These are phyloP conservation scores for Ceratocystis albifundus DNA, from an alignment of 2,329 filamentous ascomycete genomes.

Conservation along the genomic window DNA sequence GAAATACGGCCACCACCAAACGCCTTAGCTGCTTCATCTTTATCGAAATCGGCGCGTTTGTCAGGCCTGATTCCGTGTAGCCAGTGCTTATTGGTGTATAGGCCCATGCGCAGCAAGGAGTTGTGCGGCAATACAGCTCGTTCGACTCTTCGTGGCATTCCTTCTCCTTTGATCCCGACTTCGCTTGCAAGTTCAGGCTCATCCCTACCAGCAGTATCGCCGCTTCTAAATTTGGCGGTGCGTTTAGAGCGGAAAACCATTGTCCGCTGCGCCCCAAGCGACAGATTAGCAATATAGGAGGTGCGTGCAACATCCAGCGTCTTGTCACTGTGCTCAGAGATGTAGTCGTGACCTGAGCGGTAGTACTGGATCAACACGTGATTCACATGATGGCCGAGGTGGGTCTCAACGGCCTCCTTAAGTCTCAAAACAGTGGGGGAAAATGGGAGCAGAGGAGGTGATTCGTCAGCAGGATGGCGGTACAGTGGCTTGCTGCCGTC, in stretches of 20 bases:
- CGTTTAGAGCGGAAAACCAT: constrained; percentile 86
- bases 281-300: constrained; percentile 84
- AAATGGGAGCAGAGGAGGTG: constrained; percentile 64
- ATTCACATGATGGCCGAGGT: constrained; percentile 71
- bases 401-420: constrained; percentile 54
- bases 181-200: constrained; percentile 29
- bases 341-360: constrained; percentile 77
- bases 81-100: constrained; percentile 73
- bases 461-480: constrained; percentile 83
- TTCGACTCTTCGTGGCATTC: constrained; percentile 42
- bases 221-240: constrained; percentile 29
- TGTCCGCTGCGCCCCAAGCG: constrained; percentile 78
- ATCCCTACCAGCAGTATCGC: constrained; percentile 17
- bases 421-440: constrained; percentile 60
- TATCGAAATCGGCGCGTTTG: constrained; percentile 58
- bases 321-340: constrained; percentile 95
- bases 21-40: constrained; percentile 57
- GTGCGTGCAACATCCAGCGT: constrained; percentile 75
- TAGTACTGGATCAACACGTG: constrained; percentile 91
- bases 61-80: constrained; percentile 86
- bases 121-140: constrained; percentile 74
- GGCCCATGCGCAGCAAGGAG: constrained; percentile 72
- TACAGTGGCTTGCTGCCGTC: constrained; percentile 81
- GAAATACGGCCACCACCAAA: constrained; percentile 72
- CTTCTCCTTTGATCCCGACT: constrained; percentile 23